These are phyloP conservation scores for Pichia sp. DNA, from an alignment of 1,139 yeast species.

Conservation along the genomic window DNA sequence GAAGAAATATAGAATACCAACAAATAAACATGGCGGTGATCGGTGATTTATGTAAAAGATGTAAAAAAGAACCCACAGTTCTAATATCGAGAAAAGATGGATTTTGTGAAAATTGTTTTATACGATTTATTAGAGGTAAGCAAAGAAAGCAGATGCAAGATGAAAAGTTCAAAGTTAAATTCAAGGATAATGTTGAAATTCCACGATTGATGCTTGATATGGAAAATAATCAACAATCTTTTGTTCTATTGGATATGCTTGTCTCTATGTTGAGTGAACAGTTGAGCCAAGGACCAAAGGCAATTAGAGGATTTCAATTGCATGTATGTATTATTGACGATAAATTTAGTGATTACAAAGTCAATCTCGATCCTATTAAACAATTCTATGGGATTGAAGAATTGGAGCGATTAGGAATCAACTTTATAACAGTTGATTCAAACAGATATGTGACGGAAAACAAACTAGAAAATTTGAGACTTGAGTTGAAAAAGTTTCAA, in stretches of 20 bases:
- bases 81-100: constrained; percentile 59
- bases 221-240: constrained; percentile 59
- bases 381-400: constrained; percentile 14
- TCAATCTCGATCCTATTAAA: constrained; percentile 14
- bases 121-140: constrained; percentile 65
- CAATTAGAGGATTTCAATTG: constrained; percentile 60
- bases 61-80: constrained; percentile 39
- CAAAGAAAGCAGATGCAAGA: constrained; percentile 69
- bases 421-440: constrained; percentile 32
- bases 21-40: constrained; percentile 1
- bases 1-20: too few relatives aligned
- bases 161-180: constrained; percentile 65
- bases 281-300: constrained; percentile 40
- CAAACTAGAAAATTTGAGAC: constrained; percentile 1
- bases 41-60: constrained; percentile 34
- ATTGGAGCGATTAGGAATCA: constrained; percentile 20
- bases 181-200: constrained; percentile 24
- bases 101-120: constrained; percentile 65
- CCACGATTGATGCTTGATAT: constrained; percentile 43
- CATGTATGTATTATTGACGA: constrained; percentile 45
- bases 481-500: constrained; percentile 18
- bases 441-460: constrained; percentile 24
- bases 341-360: background rate
- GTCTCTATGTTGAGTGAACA: constrained; percentile 58
- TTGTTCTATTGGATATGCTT: constrained; percentile 61